Conservation (phyloP, 306 rosid genomes). For the Mucuna pruriens region DNA sequence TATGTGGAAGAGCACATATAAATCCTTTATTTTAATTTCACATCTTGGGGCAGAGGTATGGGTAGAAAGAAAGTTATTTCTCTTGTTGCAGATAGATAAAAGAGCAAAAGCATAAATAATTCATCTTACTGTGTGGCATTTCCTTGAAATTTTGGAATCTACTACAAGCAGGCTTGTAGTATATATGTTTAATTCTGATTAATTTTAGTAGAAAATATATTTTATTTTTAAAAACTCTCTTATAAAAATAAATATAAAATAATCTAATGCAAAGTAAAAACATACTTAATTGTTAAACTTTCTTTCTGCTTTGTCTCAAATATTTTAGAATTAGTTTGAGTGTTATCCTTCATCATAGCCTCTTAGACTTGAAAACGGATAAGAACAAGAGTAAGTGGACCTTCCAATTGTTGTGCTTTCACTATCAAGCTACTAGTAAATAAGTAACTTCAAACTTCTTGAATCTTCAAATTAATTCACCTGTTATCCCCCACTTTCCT, state of each 20-base stretch:
- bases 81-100: not conserved
- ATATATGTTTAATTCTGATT: not conserved
- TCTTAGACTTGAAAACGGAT: not conserved
- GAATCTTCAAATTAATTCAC: not conserved
- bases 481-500: not conserved
- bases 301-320: not conserved
- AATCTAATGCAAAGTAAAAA: not conserved
- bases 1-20: no score
- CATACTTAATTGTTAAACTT: not conserved
- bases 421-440: not conserved
- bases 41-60: no score
- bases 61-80: no score
- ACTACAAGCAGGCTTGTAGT: not conserved
- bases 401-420: constrained; percentile 32
- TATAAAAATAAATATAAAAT: not conserved
- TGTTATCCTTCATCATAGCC: not conserved
- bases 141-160: not conserved
- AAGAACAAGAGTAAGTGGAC: constrained; percentile 5
- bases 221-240: not conserved
- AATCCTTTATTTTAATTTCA: no score
- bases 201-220: not conserved
- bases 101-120: not conserved
- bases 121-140: no score
- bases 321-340: not conserved
- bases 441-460: not conserved